phyloP scores from a whole-genome alignment of 768 basidiomycete species.

The Suillus hirtellus region DNA sequence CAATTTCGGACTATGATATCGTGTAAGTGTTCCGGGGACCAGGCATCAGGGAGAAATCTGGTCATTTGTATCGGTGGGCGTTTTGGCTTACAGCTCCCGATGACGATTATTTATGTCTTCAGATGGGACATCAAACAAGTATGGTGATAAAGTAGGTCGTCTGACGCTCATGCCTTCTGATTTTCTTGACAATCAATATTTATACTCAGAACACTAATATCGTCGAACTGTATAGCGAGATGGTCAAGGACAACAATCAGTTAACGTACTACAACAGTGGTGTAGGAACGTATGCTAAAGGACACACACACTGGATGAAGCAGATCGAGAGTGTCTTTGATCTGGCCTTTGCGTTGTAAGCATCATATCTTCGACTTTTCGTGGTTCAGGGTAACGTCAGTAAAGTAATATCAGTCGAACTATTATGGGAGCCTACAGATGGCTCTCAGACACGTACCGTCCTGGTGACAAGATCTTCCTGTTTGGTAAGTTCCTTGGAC shows the following conservation, averaged over 20 bases:
- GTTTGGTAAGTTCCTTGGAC: constrained; percentile 34
- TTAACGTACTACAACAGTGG: constrained; percentile 44
- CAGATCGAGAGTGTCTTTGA: constrained; percentile 32
- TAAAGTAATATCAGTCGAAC: constrained; percentile 19
- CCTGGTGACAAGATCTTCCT: constrained; percentile 42
- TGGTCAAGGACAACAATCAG: constrained; percentile 36
- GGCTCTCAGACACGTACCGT: constrained; percentile 41
- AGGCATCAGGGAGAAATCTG: constrained; percentile 16
- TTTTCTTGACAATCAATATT: constrained; percentile 1
- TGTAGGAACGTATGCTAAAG: constrained; percentile 36
- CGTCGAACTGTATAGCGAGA: constrained; percentile 38
- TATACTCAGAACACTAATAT: constrained; percentile 41
- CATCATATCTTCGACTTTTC: neutral
- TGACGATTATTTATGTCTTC: neutral
- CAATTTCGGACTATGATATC: too few relatives aligned
- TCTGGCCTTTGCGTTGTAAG: constrained; percentile 39
- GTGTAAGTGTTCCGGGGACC: neutral
- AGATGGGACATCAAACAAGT: constrained; percentile 40
- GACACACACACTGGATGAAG: constrained; percentile 18
- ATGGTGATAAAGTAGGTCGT: constrained; percentile 25
- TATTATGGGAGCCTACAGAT: constrained; percentile 39
- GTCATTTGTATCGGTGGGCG: constrained; percentile 28
- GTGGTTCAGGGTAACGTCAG: neutral
- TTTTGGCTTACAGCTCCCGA: neutral
- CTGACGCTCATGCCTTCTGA: neutral